phyloP scores from a whole-genome alignment of 352 stramenopile species.

The Phytophthora pini region DNA sequence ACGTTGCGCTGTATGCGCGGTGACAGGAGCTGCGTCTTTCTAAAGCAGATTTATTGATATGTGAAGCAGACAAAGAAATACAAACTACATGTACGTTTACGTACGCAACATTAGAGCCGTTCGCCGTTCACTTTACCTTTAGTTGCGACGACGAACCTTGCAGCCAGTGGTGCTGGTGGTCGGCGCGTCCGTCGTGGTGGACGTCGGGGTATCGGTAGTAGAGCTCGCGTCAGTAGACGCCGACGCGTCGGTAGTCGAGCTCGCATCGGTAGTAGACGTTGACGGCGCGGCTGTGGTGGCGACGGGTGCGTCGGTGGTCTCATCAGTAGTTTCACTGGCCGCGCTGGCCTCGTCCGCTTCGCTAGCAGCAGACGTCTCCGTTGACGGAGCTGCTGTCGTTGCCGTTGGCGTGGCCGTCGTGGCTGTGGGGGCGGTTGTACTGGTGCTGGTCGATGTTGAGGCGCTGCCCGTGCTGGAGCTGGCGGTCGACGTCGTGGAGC shows the following conservation, averaged over 20 bases:
- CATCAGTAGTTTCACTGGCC: constrained; percentile 4
- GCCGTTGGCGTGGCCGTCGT: constrained; percentile 19
- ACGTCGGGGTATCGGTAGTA: background rate
- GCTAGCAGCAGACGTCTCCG: constrained; percentile 10
- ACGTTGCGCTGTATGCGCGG: constrained; percentile 53
- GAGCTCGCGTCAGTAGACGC: constrained; percentile 9
- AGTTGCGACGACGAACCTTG: constrained; percentile 42
- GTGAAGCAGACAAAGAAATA: constrained; percentile 6
- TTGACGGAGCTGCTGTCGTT: constrained; percentile 14
- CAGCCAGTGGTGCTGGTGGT: constrained; percentile 31
- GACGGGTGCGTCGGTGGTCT: constrained; percentile 9
- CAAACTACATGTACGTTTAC: constrained; percentile 16
- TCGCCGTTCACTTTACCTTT: constrained; percentile 4
- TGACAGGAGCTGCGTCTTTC: constrained; percentile 21
- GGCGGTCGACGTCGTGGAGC: constrained; percentile 11
- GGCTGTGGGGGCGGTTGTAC: constrained; percentile 11
- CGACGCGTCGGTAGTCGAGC: background rate
- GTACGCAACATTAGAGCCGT: background rate
- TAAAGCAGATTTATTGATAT: constrained; percentile 26
- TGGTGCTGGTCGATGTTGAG: constrained; percentile 22
- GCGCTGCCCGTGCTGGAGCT: constrained; percentile 20
- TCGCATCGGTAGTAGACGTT: background rate
- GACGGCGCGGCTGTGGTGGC: constrained; percentile 9
- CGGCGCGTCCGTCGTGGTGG: constrained; percentile 23
- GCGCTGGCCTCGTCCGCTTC: background rate